phyloP scores from a whole-genome alignment of 2,329 filamentous ascomycete genomes.

The Ciborinia camelliae region DNA sequence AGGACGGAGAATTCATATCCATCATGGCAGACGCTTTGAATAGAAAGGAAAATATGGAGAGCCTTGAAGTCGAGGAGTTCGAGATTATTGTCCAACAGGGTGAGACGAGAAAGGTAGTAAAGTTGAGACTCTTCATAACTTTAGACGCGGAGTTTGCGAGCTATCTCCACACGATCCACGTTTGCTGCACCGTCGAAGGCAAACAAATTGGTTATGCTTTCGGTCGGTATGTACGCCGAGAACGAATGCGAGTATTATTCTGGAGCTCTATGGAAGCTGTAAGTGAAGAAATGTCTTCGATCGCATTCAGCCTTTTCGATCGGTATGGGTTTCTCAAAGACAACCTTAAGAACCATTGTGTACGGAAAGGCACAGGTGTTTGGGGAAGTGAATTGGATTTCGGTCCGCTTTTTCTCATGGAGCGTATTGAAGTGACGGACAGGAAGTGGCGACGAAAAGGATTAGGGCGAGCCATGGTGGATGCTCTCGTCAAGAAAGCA shows the following conservation, averaged over 20 bases:
- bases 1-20: background rate
- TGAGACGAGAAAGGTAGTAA: background rate
- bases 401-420: conserved; percentile 33
- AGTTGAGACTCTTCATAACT: background rate
- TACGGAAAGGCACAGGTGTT: conserved; percentile 34
- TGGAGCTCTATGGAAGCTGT: conserved; percentile 38
- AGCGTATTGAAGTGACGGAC: conserved; percentile 12
- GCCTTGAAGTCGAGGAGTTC: background rate
- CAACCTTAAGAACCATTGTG: conserved; percentile 35
- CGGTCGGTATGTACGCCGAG: conserved; percentile 31
- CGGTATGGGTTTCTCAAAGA: conserved; percentile 39
- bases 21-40: background rate
- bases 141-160: conserved; percentile 14
- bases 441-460: conserved; percentile 2
- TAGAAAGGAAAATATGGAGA: background rate
- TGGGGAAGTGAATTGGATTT: conserved; percentile 37
- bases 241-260: conserved; percentile 35
- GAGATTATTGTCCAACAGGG: background rate
- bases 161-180: conserved; percentile 24
- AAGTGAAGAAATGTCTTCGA: conserved; percentile 31
- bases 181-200: conserved; percentile 19
- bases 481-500: background rate
- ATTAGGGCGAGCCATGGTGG: background rate
- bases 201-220: conserved; percentile 29
- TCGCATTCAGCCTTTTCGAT: conserved; percentile 42